Evolutionary conservation across 768 basidiomycete genomes (phyloP).

Genomic region (Boletales sp.): DNA sequence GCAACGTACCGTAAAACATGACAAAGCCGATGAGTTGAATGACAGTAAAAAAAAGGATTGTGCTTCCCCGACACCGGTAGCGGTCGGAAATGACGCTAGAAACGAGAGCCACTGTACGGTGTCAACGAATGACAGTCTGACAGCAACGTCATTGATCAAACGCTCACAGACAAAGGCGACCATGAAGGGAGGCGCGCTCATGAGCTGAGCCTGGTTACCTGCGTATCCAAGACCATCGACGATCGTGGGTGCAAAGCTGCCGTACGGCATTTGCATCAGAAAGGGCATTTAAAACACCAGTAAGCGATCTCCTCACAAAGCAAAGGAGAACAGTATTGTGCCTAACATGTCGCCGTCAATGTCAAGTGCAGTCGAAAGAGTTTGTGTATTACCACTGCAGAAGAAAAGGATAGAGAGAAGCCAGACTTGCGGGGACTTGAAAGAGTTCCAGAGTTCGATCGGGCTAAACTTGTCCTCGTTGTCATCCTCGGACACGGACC

Average conservation of each 20-base stretch:
- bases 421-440: conserved; percentile 53
- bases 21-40: conserved; percentile 33
- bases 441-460: conserved; percentile 48
- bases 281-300: too few species aligned
- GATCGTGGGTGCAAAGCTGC: conserved; percentile 39
- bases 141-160: neutral
- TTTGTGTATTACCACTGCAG: conserved; percentile 41
- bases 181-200: conserved; percentile 56
- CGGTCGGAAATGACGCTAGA: conserved; percentile 48
- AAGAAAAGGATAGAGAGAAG: conserved; percentile 49
- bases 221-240: conserved; percentile 57
- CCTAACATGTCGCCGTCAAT: too few species aligned
- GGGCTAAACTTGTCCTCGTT: conserved; percentile 49
- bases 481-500: conserved; percentile 39
- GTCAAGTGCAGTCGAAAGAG: neutral
- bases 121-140: neutral
- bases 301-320: too few species aligned
- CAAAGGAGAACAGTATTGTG: too few species aligned
- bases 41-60: conserved; percentile 41
- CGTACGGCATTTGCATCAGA: too few species aligned
- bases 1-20: conserved; percentile 2
- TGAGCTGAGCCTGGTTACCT: conserved; percentile 51
- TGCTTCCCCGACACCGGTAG: conserved; percentile 48
- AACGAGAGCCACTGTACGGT: neutral
- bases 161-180: conserved; percentile 44